Percentiles rank a stretch among this genome's conserved stretches.
These are phyloP conservation scores for Galeopsis tetrahit DNA, from an alignment of 257 asterid genomes.

Conservation along the genomic window DNA sequence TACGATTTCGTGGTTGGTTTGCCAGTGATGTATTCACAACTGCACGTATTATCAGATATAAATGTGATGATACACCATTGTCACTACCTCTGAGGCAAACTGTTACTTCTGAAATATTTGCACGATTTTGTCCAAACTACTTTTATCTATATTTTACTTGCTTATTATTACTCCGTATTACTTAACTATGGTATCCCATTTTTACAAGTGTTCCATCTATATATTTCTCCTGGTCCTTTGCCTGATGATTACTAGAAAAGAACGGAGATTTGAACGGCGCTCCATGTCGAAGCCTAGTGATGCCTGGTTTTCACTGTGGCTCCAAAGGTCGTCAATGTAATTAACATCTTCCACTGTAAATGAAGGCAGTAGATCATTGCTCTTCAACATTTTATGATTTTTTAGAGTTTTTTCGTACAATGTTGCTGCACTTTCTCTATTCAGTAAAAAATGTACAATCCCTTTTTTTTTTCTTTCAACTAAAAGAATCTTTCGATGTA, in stretches of 20 bases:
- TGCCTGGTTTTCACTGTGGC: constrained; percentile 40
- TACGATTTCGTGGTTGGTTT: not conserved
- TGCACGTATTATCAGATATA: constrained; percentile 15
- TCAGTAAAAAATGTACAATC: too few species aligned
- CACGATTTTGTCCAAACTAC: not conserved
- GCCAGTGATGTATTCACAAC: constrained; percentile 11
- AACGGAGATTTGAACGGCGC: constrained; percentile 54
- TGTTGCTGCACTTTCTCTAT: too few species aligned
- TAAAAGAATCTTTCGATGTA: too few species aligned
- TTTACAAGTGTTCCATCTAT: not conserved
- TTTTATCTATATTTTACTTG: not conserved
- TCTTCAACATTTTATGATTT: not conserved
- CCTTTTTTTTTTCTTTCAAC: too few species aligned
- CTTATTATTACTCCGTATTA: not conserved
- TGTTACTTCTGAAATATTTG: not conserved
- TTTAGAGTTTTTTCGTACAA: not conserved
- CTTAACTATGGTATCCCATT: not conserved
- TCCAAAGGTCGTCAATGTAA: constrained; percentile 42
- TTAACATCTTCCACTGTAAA: constrained; percentile 14
- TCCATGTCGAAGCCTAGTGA: constrained; percentile 47
- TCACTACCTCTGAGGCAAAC: constrained; percentile 17
- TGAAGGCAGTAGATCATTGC: constrained; percentile 36
- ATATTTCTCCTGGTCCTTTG: constrained; percentile 1
- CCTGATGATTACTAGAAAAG: constrained; percentile 51
- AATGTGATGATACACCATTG: constrained; percentile 1